phyloP scores from a whole-genome alignment of 208 protist genomes.

The Trypanosoma congolense region DNA sequence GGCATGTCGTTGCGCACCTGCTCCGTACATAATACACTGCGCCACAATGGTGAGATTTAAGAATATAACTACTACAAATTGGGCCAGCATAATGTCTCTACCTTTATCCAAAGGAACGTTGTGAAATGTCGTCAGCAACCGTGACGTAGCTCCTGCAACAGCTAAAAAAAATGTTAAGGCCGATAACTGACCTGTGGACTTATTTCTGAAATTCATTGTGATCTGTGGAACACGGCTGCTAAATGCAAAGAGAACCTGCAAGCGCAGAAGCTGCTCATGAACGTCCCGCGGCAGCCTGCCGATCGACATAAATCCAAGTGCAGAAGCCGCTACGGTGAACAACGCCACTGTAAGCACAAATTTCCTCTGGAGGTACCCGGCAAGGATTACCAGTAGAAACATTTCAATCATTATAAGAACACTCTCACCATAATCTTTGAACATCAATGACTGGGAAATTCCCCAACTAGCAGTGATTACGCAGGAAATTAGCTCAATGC shows the following conservation, averaged over 20 bases:
- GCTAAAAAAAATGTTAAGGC: conserved; percentile 82
- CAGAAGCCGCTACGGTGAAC: conserved; percentile 27
- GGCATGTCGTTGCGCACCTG: background rate
- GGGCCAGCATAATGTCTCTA: conserved; percentile 56
- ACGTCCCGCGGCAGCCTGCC: conserved; percentile 37
- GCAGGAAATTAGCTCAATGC: conserved; percentile 70
- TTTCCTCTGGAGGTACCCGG: conserved; percentile 53
- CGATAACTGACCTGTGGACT: conserved; percentile 68
- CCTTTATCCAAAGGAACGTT: conserved; percentile 81
- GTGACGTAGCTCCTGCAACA: conserved; percentile 62
- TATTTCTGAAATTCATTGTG: conserved; percentile 52
- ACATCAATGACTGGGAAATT: conserved; percentile 49
- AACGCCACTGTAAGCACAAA: conserved; percentile 22
- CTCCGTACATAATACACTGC: conserved; percentile 67
- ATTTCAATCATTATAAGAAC: conserved; percentile 71
- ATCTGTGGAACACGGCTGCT: conserved; percentile 79
- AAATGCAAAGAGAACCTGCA: conserved; percentile 65
- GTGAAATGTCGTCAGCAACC: conserved; percentile 71
- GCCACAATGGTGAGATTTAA: conserved; percentile 64
- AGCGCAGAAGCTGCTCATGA: conserved; percentile 52
- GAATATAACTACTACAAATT: conserved; percentile 50
- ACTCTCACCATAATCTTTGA: conserved; percentile 81
- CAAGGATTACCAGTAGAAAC: conserved; percentile 52
- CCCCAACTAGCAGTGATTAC: conserved; percentile 80
- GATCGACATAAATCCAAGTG: conserved; percentile 33